A percentile compares a stretch with the other conserved stretches of the same genome.
Evolutionary conservation across 1,139 yeast genomes (phyloP).

Genomic region (Pichia sp.): DNA sequence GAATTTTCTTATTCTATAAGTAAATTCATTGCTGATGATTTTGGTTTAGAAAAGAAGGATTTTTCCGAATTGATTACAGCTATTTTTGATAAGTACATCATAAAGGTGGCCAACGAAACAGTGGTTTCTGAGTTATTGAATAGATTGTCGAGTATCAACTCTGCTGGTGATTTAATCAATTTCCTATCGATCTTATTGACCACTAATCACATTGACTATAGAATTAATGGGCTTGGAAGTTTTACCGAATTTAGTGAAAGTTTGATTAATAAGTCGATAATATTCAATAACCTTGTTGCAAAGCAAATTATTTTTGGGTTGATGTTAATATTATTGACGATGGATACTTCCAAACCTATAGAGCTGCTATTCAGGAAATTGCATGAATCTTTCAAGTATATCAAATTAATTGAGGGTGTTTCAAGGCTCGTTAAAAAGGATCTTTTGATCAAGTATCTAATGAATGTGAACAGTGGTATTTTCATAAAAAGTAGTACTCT

Average conservation of each 20-base stretch:
- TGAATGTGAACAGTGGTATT: constrained; percentile 21
- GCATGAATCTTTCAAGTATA: constrained; percentile 14
- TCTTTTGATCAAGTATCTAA: constrained; percentile 16
- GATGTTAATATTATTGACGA: constrained; percentile 36
- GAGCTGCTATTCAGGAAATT: constrained; percentile 25
- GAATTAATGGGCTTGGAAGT: constrained; percentile 18
- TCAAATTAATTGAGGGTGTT: constrained; percentile 13
- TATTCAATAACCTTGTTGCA: constrained; percentile 24
- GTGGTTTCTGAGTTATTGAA: constrained; percentile 24
- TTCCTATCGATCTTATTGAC: constrained; percentile 26
- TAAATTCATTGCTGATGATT: neutral
- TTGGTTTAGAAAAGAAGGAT: neutral
- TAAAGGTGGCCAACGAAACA: constrained; percentile 24
- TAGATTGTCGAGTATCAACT: constrained; percentile 25
- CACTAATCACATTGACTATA: constrained; percentile 20
- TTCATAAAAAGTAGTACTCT: constrained; percentile 26
- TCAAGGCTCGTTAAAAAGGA: constrained; percentile 1
- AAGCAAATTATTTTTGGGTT: constrained; percentile 31
- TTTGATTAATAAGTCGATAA: constrained; percentile 24
- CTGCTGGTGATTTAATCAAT: constrained; percentile 27
- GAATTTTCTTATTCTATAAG: neutral
- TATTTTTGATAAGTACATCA: constrained; percentile 35
- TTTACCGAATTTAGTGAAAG: constrained; percentile 25
- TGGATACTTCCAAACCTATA: constrained; percentile 34
- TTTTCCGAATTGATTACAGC: constrained; percentile 24